Conservation (phyloP, 352 stramenopile genomes). For the Phytophthora agathidicida region DNA sequence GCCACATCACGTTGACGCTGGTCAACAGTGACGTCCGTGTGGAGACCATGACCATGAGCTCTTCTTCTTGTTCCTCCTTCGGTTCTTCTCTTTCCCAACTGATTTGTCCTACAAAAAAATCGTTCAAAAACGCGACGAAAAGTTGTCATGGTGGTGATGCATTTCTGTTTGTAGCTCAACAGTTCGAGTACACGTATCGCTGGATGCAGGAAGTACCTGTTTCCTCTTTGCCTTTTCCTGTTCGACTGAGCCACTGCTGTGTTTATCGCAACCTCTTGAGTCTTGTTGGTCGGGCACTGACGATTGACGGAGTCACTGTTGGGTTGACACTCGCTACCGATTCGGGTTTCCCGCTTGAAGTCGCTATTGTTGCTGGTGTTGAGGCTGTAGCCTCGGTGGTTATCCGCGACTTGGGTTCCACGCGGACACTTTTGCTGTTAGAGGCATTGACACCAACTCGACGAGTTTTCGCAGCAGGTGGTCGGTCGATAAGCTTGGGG, state of each 20-base stretch:
- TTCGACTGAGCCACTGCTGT: not conserved
- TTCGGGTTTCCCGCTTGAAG: slow-evolving; percentile 8
- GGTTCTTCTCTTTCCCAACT: too few species aligned
- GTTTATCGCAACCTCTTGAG: slow-evolving; percentile 43
- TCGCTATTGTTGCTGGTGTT: not conserved
- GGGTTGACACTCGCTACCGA: slow-evolving; percentile 9
- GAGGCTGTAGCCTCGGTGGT: slow-evolving; percentile 6
- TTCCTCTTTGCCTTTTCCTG: not conserved
- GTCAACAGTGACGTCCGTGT: slow-evolving; percentile 14
- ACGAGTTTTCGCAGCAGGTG: slow-evolving; percentile 34
- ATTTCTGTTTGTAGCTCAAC: not conserved
- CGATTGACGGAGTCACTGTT: slow-evolving; percentile 16
- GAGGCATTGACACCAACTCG: slow-evolving; percentile 24
- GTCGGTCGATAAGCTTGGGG: slow-evolving; percentile 36
- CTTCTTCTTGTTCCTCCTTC: too few species aligned
- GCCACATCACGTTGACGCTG: slow-evolving; percentile 29
- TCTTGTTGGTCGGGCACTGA: slow-evolving; percentile 30
- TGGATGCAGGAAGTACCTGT: not conserved
- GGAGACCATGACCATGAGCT: slow-evolving; percentile 17
- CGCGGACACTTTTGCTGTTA: slow-evolving; percentile 27
- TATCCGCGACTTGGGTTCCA: slow-evolving; percentile 2
- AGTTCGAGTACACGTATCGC: not conserved
- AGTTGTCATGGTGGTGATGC: not conserved
- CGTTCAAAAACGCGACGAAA: slow-evolving; percentile 4
- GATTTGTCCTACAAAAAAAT: too few species aligned